Conservation (phyloP, 305 asterid genomes). For the Plantago lanceolata region DNA sequence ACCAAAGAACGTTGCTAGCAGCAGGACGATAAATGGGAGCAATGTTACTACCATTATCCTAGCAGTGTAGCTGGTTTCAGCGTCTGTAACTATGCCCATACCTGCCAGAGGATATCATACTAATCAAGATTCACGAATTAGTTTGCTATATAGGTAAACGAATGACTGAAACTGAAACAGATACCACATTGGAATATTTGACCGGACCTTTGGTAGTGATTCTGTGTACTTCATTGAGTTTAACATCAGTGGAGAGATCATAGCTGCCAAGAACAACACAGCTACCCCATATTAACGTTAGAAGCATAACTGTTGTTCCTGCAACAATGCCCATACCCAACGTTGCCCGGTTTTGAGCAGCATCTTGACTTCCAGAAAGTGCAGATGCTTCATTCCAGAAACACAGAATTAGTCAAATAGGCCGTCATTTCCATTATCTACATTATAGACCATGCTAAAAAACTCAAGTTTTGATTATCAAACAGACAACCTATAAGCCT, state of each 20-base stretch:
- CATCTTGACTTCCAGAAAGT: slow-evolving; percentile 38
- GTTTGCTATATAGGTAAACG: too few species aligned
- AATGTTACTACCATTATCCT: slow-evolving; percentile 50
- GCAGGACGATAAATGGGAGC: slow-evolving; percentile 49
- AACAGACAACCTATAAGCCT: too few species aligned
- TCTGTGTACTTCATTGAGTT: slow-evolving; percentile 22
- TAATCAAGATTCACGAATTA: too few species aligned
- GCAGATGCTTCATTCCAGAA: slow-evolving; percentile 31
- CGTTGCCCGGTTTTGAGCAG: slow-evolving; percentile 42
- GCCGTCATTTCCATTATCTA: too few species aligned
- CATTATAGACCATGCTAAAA: too few species aligned
- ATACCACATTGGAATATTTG: slow-evolving; percentile 24
- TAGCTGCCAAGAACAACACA: slow-evolving; percentile 48
- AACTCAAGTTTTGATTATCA: too few species aligned
- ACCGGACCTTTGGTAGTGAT: slow-evolving; percentile 18
- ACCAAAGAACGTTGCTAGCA: slow-evolving; percentile 35
- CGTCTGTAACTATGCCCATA: slow-evolving; percentile 53
- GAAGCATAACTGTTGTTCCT: slow-evolving; percentile 46
- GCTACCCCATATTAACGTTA: slow-evolving; percentile 48
- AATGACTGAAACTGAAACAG: too few species aligned
- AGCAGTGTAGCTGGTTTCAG: slow-evolving; percentile 62
- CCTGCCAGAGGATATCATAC: slow-evolving; percentile 26
- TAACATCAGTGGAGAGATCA: slow-evolving; percentile 30
- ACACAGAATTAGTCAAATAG: background rate
- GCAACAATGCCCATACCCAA: slow-evolving; percentile 48